A percentile compares a stretch with the other conserved stretches of the same genome.
Evolutionary conservation across 495 filamentous ascomycete genomes (phyloP).

Genomic region (Penicillium turbatum): DNA sequence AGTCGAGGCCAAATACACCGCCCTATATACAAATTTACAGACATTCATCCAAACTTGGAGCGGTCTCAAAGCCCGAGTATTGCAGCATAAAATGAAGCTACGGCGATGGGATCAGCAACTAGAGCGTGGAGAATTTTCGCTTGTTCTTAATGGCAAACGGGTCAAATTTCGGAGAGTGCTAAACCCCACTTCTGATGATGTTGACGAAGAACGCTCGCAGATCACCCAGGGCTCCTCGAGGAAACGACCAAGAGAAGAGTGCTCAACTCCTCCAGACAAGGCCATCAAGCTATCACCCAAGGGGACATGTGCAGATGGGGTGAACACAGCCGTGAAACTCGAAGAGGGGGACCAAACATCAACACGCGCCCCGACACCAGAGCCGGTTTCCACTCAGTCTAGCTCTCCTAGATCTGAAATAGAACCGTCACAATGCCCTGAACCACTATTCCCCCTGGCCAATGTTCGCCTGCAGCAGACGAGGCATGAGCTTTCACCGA

Average conservation of each 20-base stretch:
- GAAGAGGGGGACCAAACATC: conserved; percentile 1
- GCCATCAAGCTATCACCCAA: neutral
- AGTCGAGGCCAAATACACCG: conserved; percentile 28
- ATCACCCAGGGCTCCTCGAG: neutral
- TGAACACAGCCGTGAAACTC: neutral
- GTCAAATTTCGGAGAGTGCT: conserved; percentile 28
- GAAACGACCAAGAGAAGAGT: conserved; percentile 1
- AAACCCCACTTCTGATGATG: neutral
- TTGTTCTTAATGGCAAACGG: conserved; percentile 20
- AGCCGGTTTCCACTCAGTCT: conserved; percentile 13
- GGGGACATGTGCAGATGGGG: neutral
- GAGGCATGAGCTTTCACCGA: conserved; percentile 15
- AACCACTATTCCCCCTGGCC: conserved; percentile 31
- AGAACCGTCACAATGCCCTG: conserved; percentile 28
- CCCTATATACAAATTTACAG: conserved; percentile 30
- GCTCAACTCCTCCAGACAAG: neutral
- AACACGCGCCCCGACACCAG: neutral
- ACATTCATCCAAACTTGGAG: conserved; percentile 24
- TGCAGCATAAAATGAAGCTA: conserved; percentile 39
- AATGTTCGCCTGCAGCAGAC: conserved; percentile 23
- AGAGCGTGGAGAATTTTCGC: conserved; percentile 27
- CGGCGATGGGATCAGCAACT: conserved; percentile 32
- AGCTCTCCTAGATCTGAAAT: conserved; percentile 9
- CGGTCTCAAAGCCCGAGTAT: conserved; percentile 28
- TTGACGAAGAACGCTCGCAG: conserved; percentile 2